These are phyloP conservation scores for Amanita subjunquillea DNA, from an alignment of 768 basidiomycete species.

Conservation along the genomic window DNA sequence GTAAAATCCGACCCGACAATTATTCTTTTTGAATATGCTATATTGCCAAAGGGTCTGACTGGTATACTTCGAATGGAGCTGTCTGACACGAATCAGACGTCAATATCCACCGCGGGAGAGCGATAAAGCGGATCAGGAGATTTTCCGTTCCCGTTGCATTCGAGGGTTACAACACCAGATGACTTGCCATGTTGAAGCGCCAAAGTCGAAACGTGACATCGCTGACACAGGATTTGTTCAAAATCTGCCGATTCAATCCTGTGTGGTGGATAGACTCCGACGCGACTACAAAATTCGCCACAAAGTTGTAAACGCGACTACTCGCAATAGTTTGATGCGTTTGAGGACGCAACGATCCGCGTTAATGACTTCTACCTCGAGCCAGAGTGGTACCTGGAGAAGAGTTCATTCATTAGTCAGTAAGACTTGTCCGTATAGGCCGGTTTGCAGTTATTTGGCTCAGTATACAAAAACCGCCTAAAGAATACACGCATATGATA, in stretches of 20 bases:
- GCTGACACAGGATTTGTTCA: background rate
- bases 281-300: background rate
- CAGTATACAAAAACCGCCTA: background rate
- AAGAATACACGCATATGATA: background rate
- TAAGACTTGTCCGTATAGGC: no score
- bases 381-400: background rate
- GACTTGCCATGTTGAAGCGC: background rate
- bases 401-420: background rate
- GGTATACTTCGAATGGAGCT: background rate
- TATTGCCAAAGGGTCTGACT: background rate
- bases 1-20: background rate
- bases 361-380: background rate
- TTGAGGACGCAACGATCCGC: background rate
- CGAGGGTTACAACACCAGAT: background rate
- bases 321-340: background rate
- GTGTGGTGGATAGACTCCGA: background rate
- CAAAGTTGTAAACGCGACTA: background rate
- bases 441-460: background rate
- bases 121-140: background rate
- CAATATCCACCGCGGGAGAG: background rate
- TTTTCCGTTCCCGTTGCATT: constrained; percentile 3
- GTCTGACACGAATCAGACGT: background rate
- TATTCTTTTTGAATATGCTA: background rate
- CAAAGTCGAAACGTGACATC: background rate
- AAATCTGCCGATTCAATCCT: background rate